These are phyloP conservation scores for Plantago lanceolata DNA, from an alignment of 305 asterid species.

Conservation along the genomic window DNA sequence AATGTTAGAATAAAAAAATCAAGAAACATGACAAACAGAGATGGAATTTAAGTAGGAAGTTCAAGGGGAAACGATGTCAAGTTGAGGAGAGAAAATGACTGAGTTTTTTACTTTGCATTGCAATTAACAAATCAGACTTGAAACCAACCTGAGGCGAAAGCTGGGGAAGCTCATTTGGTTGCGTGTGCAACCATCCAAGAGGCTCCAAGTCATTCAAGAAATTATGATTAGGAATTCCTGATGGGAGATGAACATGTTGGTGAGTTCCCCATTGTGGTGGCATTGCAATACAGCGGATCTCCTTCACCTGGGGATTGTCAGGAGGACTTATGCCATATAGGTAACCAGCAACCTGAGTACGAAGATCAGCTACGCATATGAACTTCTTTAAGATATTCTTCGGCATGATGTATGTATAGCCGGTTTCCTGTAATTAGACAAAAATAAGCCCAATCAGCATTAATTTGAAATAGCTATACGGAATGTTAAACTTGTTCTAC, in stretches of 20 bases:
- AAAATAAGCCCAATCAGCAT: slow-evolving; percentile 11
- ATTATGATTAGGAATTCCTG: slow-evolving; percentile 89
- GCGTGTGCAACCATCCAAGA: slow-evolving; percentile 99
- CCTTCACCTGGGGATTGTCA: slow-evolving; percentile 98
- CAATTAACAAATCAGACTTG: background rate
- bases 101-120: background rate
- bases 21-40: background rate
- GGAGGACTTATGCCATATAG: slow-evolving; percentile 96
- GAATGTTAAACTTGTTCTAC: background rate
- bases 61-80: background rate
- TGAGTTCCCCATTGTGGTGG: slow-evolving; percentile 99
- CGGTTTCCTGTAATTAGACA: slow-evolving; percentile 73
- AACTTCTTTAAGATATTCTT: slow-evolving; percentile 95
- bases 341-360: slow-evolving; percentile 93
- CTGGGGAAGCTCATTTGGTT: slow-evolving; percentile 98
- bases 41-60: too few relatives aligned
- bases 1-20: slow-evolving; percentile 2
- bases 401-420: slow-evolving; percentile 96
- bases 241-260: slow-evolving; percentile 94
- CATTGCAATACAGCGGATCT: slow-evolving; percentile 95
- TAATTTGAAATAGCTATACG: background rate
- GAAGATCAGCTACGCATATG: slow-evolving; percentile 92
- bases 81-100: background rate
- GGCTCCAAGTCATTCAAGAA: slow-evolving; percentile 95
- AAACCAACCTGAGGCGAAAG: slow-evolving; percentile 79